Evolutionary conservation across 495 filamentous ascomycete species (phyloP).

Genomic region (Xylaria palmicola): DNA sequence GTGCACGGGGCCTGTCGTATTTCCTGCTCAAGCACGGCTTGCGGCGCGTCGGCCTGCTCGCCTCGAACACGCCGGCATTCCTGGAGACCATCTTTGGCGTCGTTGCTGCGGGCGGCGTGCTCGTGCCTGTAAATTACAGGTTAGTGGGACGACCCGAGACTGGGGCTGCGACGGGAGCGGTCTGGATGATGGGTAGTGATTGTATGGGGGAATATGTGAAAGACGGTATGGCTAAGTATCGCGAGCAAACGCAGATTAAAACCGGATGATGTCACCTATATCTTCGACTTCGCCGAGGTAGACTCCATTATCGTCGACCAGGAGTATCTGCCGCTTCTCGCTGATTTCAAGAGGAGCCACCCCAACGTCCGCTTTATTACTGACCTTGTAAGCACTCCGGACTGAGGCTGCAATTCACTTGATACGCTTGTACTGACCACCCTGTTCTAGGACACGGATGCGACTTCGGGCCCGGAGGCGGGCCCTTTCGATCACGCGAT

Average conservation of each 20-base stretch:
- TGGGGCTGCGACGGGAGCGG: neutral
- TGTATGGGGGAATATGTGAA: neutral
- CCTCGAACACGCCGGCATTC: constrained; percentile 92
- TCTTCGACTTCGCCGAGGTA: constrained; percentile 80
- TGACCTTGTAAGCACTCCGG: constrained; percentile 49
- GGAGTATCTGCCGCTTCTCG: constrained; percentile 72
- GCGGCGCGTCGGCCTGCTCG: constrained; percentile 75
- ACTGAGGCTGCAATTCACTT: neutral
- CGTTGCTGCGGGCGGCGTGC: constrained; percentile 76
- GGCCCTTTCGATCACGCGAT: constrained; percentile 86
- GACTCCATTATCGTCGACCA: constrained; percentile 86
- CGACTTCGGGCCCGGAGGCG: constrained; percentile 65
- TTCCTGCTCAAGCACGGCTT: constrained; percentile 70
- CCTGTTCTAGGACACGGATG: constrained; percentile 69
- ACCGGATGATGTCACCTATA: constrained; percentile 83
- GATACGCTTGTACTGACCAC: constrained; percentile 1
- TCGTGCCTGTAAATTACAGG: constrained; percentile 81
- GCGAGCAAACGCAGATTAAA: constrained; percentile 58
- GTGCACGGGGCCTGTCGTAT: constrained; percentile 83
- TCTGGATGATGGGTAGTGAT: neutral
- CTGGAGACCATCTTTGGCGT: constrained; percentile 88
- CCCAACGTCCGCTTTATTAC: constrained; percentile 68
- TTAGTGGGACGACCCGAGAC: constrained; percentile 18
- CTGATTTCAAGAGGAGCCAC: constrained; percentile 56
- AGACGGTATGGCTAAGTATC: neutral